Conservation (phyloP, 108 stramenopile genomes). For the Skeletonema tropicum region DNA sequence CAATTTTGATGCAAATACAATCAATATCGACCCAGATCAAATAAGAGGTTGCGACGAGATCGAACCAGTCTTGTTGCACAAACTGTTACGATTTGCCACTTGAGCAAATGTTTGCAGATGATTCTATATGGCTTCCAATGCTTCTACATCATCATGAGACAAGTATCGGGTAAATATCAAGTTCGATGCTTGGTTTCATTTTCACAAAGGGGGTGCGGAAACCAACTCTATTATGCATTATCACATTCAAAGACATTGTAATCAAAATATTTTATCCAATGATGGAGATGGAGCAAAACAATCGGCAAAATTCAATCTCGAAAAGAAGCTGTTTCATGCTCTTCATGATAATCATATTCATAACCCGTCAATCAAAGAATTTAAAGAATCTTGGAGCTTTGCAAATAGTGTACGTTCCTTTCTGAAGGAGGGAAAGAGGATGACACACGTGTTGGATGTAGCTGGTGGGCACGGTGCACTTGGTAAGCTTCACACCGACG, state of each 20-base stretch:
- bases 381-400: conserved; percentile 76
- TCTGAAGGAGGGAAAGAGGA: conserved; percentile 34
- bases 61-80: conserved; percentile 71
- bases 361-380: conserved; percentile 73
- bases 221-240: conserved; percentile 72
- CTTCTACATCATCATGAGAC: conserved; percentile 43
- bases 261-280: conserved; percentile 9
- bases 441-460: conserved; percentile 69
- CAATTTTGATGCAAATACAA: neutral
- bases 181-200: conserved; percentile 80
- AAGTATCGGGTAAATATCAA: neutral
- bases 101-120: conserved; percentile 86
- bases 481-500: too few relatives aligned
- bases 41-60: conserved; percentile 79
- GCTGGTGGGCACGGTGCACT: conserved; percentile 86
- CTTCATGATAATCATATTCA: conserved; percentile 58
- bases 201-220: conserved; percentile 54
- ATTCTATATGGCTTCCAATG: conserved; percentile 69
- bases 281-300: conserved; percentile 5
- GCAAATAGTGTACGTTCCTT: conserved; percentile 60
- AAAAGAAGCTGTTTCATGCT: conserved; percentile 70
- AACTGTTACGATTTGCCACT: conserved; percentile 64
- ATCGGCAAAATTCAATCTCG: conserved; percentile 38
- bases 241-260: conserved; percentile 49
- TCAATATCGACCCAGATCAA: conserved; percentile 32